phyloP scores from a whole-genome alignment of 768 basidiomycete genomes.

The Lactarius deliciosus region DNA sequence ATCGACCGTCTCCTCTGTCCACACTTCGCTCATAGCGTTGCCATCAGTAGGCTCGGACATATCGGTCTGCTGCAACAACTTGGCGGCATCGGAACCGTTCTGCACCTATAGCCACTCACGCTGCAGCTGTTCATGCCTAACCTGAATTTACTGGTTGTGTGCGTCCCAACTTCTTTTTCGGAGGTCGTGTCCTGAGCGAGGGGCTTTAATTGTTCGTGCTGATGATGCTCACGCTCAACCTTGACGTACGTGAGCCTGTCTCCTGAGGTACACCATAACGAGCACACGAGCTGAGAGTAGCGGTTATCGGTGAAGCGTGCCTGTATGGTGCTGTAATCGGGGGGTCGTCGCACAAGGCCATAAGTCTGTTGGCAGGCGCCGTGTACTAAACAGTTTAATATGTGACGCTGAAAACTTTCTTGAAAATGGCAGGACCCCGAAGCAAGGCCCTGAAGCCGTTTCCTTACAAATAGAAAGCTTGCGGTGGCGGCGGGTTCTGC shows the following conservation, averaged over 20 bases:
- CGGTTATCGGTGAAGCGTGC: not conserved
- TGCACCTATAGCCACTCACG: not conserved
- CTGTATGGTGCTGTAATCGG: constrained; percentile 3
- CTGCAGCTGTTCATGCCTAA: not conserved
- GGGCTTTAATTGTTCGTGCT: not conserved
- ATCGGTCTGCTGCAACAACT: not conserved
- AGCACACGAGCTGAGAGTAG: not conserved
- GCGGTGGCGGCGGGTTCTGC: too few relatives aligned
- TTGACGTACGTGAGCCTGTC: not conserved
- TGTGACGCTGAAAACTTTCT: not conserved
- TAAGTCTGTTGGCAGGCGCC: not conserved
- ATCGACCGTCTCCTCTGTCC: not conserved
- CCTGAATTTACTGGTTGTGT: not conserved
- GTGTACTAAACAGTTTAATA: not conserved
- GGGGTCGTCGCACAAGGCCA: not conserved
- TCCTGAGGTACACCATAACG: not conserved
- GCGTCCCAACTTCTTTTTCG: not conserved
- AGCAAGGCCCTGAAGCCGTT: too few relatives aligned
- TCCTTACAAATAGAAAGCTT: too few relatives aligned
- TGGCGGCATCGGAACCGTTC: not conserved
- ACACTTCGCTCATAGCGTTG: not conserved
- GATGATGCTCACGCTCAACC: not conserved
- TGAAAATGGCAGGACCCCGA: not conserved
- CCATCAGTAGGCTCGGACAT: not conserved
- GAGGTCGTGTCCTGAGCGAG: not conserved